Base-by-base conservation (phyloP, 768 basidiomycete genomes). In the Boletus reticuloceps region DNA sequence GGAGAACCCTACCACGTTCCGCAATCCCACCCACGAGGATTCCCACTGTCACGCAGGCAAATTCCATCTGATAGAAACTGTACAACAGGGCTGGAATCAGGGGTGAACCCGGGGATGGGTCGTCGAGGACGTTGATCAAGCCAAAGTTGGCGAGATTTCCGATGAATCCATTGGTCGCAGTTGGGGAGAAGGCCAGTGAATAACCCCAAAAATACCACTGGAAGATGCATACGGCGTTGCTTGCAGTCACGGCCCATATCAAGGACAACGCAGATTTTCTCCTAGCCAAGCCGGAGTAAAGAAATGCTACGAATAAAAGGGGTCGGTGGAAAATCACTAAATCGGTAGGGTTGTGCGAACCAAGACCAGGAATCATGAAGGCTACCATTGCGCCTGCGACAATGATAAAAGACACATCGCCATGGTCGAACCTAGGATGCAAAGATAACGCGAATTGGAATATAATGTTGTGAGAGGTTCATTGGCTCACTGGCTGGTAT, bases 191-290 rank as follows among this genome's bases (percentile, higher is more conserved):
- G 2, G 91, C 88, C 32, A 95, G 77, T 1, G 82, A 88, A 74
- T 94, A 95, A 70, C 86, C 86, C 85, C 86, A 87, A 71, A 85
- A 77, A 69, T 81, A 92, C 89, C 89, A 91, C 64, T 89, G 86
- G 69, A 90, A 85, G 54, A 90, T 85, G 58, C 83, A 83, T 58
- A 91, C 77, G 8, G 86, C 88, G 62, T 90, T 90, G 63, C 82
- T 80, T 5, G 86, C 86, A 38, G 81, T 76, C 55, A 88, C 85
- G 12, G 79, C 84, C 87, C 87, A 90, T 49, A 90, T 83, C 17
- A 91, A 69, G 27, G 87, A 82, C 20, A 91, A 64, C 22, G 78
- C 87, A 71, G 78, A 79, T 72, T 90, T 90, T 64, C 88, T 76
- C 42, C 88, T 79, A 31, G 85, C 78, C 19, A 90, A 75, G 25